phyloP scores from a whole-genome alignment of 129 eudicot genomes.

The Centrapalus pauciflorus region DNA sequence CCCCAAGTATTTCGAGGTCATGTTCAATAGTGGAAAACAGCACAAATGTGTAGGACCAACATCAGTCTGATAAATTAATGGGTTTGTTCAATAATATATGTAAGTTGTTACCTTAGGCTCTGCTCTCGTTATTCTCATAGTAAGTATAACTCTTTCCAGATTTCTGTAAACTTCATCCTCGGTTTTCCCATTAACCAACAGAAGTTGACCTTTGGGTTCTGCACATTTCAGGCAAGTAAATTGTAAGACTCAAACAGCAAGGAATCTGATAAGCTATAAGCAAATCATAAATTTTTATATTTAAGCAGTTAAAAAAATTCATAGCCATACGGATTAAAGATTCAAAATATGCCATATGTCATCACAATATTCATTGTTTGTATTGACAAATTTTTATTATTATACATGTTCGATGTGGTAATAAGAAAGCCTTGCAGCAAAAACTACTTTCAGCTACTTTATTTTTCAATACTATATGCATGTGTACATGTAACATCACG shows the following conservation, averaged over 20 bases:
- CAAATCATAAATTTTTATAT: neutral
- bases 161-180: slow-evolving; percentile 91
- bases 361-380: slow-evolving; percentile 1
- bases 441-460: no score
- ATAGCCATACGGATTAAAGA: neutral
- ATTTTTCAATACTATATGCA: no score
- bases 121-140: slow-evolving; percentile 84
- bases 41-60: slow-evolving; percentile 6
- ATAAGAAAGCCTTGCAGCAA: no score
- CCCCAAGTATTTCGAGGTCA: no score
- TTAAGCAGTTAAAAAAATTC: slow-evolving; percentile 4
- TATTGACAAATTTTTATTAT: neutral
- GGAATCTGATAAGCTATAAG: no score
- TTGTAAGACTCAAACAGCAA: slow-evolving; percentile 10
- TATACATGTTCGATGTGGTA: no score
- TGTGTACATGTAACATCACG: no score
- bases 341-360: neutral
- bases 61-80: neutral
- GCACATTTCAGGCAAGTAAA: slow-evolving; percentile 27
- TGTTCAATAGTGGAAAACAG: neutral
- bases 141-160: slow-evolving; percentile 89
- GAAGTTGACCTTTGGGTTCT: slow-evolving; percentile 98
- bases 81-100: neutral
- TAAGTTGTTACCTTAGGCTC: slow-evolving; percentile 72
- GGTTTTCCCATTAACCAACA: slow-evolving; percentile 81